Conservation (phyloP, 139 green algal species). For the Volvox africanus region DNA sequence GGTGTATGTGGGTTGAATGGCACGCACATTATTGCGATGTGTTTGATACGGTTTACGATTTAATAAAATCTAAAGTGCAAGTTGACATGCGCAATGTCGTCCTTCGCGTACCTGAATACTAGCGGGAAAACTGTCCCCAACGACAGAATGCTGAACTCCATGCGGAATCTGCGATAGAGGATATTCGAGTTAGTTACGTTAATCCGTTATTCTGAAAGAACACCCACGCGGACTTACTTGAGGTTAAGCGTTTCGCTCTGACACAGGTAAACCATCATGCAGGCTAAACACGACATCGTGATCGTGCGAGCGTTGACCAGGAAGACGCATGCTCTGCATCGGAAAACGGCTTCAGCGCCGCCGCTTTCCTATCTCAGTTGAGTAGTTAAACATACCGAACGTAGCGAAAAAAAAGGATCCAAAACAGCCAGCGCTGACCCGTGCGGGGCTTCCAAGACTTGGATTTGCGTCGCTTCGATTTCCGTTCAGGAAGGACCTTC, state of each 20-base stretch:
- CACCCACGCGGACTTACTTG: background rate
- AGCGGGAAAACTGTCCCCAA: slow-evolving; percentile 26
- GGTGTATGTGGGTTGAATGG: background rate
- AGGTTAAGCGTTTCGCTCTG: background rate
- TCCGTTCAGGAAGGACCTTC: background rate
- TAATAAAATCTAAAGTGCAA: background rate
- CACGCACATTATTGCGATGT: background rate
- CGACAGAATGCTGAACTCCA: slow-evolving; percentile 28
- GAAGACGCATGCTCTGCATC: slow-evolving; percentile 5
- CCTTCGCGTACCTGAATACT: slow-evolving; percentile 4
- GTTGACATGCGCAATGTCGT: background rate
- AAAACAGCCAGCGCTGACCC: background rate
- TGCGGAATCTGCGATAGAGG: background rate
- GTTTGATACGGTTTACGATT: too few species aligned
- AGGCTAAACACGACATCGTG: background rate
- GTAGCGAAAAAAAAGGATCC: slow-evolving; percentile 9
- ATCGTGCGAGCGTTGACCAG: background rate
- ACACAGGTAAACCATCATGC: slow-evolving; percentile 20
- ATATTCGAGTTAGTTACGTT: background rate
- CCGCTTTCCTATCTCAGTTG: too few species aligned
- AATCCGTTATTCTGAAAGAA: background rate
- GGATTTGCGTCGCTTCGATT: background rate
- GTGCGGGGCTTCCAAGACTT: background rate
- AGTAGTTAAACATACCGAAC: background rate
- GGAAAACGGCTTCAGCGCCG: background rate